Base-by-base conservation (phyloP, 768 basidiomycete species). In the Sporobolomyces phaffii region DNA sequence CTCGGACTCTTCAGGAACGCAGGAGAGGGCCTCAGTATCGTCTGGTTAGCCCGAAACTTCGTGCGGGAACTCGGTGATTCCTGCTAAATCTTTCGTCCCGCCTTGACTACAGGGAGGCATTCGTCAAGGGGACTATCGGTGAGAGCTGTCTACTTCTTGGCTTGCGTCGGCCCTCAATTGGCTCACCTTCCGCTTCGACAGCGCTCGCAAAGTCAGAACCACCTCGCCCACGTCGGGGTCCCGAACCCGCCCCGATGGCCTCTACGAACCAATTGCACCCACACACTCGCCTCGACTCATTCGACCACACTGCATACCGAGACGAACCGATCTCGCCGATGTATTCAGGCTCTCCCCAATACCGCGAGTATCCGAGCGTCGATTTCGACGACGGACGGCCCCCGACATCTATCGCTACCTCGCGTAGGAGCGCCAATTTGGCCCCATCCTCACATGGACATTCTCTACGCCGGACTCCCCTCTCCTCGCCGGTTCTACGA, bases 51-150 rank as follows among this genome's bases (percentile, higher is more conserved):
- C 24, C n/a, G n/a, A n/a, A n/a, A 31, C 13, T 20, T 29, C 26
- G 34, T 34, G 1, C 36, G 7, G 5, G 0, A 3, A 5, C 5
- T 2, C 15, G 3, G 44, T n/a, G 22, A 1, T 24, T 22, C 28
- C n/a, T 13, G 1, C 8, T 26, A 6, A 31, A 24, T n/a, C 34
- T 3, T 11, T 33, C 26, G 2, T 26, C 3, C 51, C n/a, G 10
- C 3, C 3, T 41, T 8, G 1, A 8, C n/a, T n/a, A n/a, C 53
- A 48, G 33, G 62, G 63, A 64, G 29, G 63, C 63, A 0, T 40
- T 49, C 15, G 63, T 64, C 29, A 58, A 58, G 20, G 63, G 63
- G 6, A 34, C 58, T 29, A 64, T 64, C 38, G 63, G 63, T 64
- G 8, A 1, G 62, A 17, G 1, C 17, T 5, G 20, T 34, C 14